phyloP scores from a whole-genome alignment of 306 rosid species.

The Pachyrhizus erosus region DNA sequence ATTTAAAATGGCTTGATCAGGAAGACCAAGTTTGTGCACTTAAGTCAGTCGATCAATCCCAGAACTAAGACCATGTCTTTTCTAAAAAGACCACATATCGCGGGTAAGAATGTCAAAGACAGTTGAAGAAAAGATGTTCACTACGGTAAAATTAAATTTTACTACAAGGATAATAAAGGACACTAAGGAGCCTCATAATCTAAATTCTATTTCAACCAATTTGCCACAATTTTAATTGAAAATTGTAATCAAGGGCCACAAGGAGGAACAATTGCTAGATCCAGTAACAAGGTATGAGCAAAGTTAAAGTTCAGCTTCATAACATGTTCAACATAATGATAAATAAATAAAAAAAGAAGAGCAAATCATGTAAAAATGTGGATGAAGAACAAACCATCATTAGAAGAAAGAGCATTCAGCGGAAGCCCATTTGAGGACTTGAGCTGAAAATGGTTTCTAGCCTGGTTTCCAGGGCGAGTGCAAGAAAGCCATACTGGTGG shows the following conservation, averaged over 20 bases:
- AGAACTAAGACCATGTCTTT: too few species aligned
- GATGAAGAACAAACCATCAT: conserved; percentile 66
- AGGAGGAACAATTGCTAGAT: conserved; percentile 3
- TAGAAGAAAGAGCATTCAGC: conserved; percentile 64
- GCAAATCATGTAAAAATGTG: background rate
- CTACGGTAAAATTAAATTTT: background rate
- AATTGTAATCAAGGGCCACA: background rate
- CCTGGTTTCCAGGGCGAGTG: conserved; percentile 43
- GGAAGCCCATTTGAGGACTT: conserved; percentile 86
- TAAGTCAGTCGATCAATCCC: too few species aligned
- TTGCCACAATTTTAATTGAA: background rate
- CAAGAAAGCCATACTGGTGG: conserved; percentile 50
- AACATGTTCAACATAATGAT: background rate
- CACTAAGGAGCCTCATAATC: conserved; percentile 2
- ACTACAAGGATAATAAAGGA: background rate
- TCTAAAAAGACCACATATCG: too few species aligned
- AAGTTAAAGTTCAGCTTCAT: background rate
- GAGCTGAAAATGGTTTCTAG: conserved; percentile 62
- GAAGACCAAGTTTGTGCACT: too few species aligned
- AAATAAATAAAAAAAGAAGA: background rate
- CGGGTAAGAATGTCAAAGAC: too few species aligned
- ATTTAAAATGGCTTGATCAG: too few species aligned
- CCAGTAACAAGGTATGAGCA: background rate
- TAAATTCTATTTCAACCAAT: background rate
- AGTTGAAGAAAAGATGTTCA: background rate